A percentile compares a stretch with the other conserved stretches of the same genome.
phyloP scores from a whole-genome alignment of 768 basidiomycete species.

The Vararia minispora region DNA sequence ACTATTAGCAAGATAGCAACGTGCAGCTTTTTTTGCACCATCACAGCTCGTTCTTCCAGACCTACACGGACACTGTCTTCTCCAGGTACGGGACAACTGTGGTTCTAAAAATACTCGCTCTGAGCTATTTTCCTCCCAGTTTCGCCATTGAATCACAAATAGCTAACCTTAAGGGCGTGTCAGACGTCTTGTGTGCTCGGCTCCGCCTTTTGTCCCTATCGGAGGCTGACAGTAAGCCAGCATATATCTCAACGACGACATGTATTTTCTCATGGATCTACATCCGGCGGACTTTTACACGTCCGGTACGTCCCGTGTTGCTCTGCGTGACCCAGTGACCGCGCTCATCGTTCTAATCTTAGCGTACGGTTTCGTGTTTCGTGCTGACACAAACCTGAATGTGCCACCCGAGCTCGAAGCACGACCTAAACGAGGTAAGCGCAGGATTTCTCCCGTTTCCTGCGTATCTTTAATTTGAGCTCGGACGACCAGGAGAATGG shows the following conservation, averaged over 20 bases:
- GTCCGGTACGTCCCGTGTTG: conserved; percentile 8
- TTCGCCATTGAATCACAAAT: conserved; percentile 26
- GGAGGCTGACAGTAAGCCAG: background rate
- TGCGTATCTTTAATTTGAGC: too few species aligned
- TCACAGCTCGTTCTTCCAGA: conserved; percentile 19
- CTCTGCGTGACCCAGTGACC: too few species aligned
- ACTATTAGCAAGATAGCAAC: conserved; percentile 17
- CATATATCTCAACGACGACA: conserved; percentile 28
- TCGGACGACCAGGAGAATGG: conserved; percentile 25
- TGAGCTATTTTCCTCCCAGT: conserved; percentile 11
- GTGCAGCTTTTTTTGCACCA: conserved; percentile 22
- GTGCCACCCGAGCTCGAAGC: conserved; percentile 20
- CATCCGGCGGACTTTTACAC: conserved; percentile 24
- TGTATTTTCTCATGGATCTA: conserved; percentile 23
- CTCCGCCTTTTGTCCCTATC: background rate
- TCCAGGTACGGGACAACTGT: conserved; percentile 19
- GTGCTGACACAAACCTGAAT: conserved; percentile 23
- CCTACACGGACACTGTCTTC: conserved; percentile 17
- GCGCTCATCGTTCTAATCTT: background rate
- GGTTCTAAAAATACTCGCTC: background rate
- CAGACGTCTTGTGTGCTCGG: conserved; percentile 21
- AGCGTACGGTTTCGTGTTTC: conserved; percentile 28
- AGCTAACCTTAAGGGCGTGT: conserved; percentile 19
- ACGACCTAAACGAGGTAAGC: too few species aligned
- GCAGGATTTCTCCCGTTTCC: too few species aligned